phyloP scores from a whole-genome alignment of 2,329 filamentous ascomycete genomes.

The Colletotrichum falcatum region DNA sequence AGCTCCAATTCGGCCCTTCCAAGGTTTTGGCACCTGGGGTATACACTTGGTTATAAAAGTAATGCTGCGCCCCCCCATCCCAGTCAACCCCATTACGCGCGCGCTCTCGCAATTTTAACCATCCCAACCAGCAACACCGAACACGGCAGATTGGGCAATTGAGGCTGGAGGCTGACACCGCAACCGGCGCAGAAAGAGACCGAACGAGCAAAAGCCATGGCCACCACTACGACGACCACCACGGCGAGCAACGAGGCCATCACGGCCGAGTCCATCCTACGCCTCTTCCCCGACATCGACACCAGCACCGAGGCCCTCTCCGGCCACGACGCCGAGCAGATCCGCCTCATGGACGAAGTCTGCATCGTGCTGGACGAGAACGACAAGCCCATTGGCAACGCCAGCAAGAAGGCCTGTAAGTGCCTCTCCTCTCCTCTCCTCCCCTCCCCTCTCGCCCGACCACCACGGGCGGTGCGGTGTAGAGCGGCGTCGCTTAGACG shows the following conservation, averaged over 20 bases:
- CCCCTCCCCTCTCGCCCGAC: conserved; percentile 3
- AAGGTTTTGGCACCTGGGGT: neutral
- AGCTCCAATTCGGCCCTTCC: conserved; percentile 11
- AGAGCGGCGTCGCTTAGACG: neutral
- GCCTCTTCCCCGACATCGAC: conserved; percentile 87
- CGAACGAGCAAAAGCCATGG: conserved; percentile 43
- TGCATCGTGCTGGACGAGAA: conserved; percentile 97
- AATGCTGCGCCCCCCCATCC: too few relatives aligned
- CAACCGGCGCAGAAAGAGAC: neutral
- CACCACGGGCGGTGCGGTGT: neutral
- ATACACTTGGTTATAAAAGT: neutral
- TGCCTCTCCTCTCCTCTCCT: conserved; percentile 42
- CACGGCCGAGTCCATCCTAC: conserved; percentile 87
- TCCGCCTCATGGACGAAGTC: conserved; percentile 97
- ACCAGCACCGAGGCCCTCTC: conserved; percentile 80
- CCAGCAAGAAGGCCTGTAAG: conserved; percentile 97
- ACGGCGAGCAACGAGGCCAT: conserved; percentile 71
- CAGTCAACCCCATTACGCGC: neutral
- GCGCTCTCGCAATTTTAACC: neutral
- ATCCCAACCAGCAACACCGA: neutral
- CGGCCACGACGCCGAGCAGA: conserved; percentile 97
- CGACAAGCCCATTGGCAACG: conserved; percentile 92
- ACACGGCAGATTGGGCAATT: too few relatives aligned
- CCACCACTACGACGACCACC: conserved; percentile 52
- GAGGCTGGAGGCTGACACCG: neutral